phyloP scores from a whole-genome alignment of 495 filamentous ascomycete species.

The Aspergillus leporis region DNA sequence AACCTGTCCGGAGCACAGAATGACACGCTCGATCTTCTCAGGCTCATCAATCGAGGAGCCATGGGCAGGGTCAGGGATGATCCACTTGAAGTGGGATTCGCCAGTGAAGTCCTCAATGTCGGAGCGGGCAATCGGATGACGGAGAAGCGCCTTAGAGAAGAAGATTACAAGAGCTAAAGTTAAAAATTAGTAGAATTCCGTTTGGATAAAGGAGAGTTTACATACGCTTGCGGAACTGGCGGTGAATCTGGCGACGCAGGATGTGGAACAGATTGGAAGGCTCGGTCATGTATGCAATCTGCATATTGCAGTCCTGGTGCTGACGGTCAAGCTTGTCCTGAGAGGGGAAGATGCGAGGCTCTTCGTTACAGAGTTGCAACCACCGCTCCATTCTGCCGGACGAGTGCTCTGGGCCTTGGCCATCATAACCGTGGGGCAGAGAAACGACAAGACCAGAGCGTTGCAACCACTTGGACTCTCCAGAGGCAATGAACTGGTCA shows the following conservation, averaged over 20 bases:
- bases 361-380: constrained; percentile 96
- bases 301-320: constrained; percentile 99
- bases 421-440: constrained; percentile 96
- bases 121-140: constrained; percentile 88
- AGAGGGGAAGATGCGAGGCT: constrained; percentile 87
- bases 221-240: constrained; percentile 98
- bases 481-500: constrained; percentile 97
- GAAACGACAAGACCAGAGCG: constrained; percentile 92
- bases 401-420: constrained; percentile 97
- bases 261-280: constrained; percentile 96
- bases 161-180: constrained; percentile 82
- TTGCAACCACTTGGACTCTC: constrained; percentile 98
- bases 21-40: constrained; percentile 89
- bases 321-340: constrained; percentile 90
- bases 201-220: constrained; percentile 16
- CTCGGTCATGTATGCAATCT: constrained; percentile 90
- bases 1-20: constrained; percentile 93
- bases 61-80: constrained; percentile 87
- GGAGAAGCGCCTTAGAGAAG: constrained; percentile 94
- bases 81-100: constrained; percentile 92
- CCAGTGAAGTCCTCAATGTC: constrained; percentile 84
- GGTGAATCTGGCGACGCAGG: constrained; percentile 93
- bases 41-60: constrained; percentile 68
- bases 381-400: constrained; percentile 97
- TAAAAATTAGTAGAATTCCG: constrained; percentile 34